Conservation (phyloP, 306 rosid genomes). For the Citrullus mucosospermus region DNA sequence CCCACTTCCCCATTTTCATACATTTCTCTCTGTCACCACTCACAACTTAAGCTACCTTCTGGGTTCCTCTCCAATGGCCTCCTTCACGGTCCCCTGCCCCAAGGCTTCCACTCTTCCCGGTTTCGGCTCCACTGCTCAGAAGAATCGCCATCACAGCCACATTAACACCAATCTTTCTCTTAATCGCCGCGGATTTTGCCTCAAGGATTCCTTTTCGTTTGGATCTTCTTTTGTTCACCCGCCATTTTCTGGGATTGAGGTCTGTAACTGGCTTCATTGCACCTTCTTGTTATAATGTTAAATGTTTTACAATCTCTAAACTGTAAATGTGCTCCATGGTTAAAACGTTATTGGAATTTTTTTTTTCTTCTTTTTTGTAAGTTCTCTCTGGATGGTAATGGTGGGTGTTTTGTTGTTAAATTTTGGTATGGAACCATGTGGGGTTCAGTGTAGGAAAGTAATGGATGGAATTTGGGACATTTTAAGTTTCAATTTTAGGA, state of each 20-base stretch:
- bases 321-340: neutral
- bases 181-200: neutral
- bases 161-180: slow-evolving; percentile 3
- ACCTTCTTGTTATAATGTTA: slow-evolving; percentile 3
- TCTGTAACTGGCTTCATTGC: slow-evolving; percentile 3
- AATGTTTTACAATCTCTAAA: neutral
- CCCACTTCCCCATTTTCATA: neutral
- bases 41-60: slow-evolving; percentile 9
- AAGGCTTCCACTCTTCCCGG: slow-evolving; percentile 22
- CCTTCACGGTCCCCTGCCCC: slow-evolving; percentile 49
- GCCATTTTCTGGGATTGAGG: slow-evolving; percentile 8
- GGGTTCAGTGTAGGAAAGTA: neutral
- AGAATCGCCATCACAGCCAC: slow-evolving; percentile 8
- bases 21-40: no score
- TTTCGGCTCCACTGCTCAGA: slow-evolving; percentile 1
- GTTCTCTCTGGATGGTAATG: neutral
- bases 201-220: slow-evolving; percentile 5
- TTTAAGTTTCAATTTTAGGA: neutral
- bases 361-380: neutral
- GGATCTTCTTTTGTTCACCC: slow-evolving; percentile 27
- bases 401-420: neutral
- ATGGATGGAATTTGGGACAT: neutral
- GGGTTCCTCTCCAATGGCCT: slow-evolving; percentile 32
- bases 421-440: neutral
- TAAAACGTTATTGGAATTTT: no score